These are phyloP conservation scores for Phycomyces blakesleeanus DNA, from an alignment of 192 early-diverging fungal species.

Conservation along the genomic window DNA sequence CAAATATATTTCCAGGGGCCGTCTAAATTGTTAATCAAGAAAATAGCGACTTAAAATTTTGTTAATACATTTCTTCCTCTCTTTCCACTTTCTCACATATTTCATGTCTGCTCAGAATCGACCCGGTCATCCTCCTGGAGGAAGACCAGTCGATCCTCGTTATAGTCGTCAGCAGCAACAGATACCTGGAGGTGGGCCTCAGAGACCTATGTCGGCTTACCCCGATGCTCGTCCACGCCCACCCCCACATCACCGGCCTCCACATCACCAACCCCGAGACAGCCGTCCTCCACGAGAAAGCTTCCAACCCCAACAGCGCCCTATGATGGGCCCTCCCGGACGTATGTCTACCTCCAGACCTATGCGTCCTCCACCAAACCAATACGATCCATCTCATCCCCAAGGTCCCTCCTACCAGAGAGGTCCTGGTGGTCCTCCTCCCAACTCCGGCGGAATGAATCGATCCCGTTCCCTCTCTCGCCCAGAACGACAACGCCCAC, in stretches of 20 bases:
- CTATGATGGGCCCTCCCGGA: background rate
- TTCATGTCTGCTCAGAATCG: slow-evolving; percentile 16
- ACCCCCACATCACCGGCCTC: slow-evolving; percentile 6
- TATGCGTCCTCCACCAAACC: slow-evolving; percentile 19
- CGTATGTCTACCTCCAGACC: slow-evolving; percentile 11
- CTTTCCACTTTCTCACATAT: slow-evolving; percentile 2
- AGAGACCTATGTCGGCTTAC: slow-evolving; percentile 4
- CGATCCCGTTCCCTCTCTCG: slow-evolving; percentile 41
- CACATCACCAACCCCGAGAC: slow-evolving; percentile 1
- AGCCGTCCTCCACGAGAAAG: background rate
- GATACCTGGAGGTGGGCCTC: background rate
- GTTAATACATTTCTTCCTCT: slow-evolving; percentile 16
- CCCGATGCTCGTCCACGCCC: slow-evolving; percentile 8
- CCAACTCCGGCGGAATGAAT: slow-evolving; percentile 12
- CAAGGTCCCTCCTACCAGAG: slow-evolving; percentile 24
- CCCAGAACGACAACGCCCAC: slow-evolving; percentile 50
- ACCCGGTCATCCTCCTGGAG: slow-evolving; percentile 9
- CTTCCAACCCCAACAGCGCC: background rate
- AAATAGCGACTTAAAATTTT: slow-evolving; percentile 16
- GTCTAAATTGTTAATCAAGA: slow-evolving; percentile 9
- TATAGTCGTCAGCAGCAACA: slow-evolving; percentile 1
- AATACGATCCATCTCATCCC: slow-evolving; percentile 10
- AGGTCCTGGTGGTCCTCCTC: background rate
- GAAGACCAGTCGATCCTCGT: slow-evolving; percentile 10
- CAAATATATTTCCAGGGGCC: slow-evolving; percentile 20